phyloP scores from a whole-genome alignment of 305 asterid genomes.

The Fraxinus dipetala region DNA sequence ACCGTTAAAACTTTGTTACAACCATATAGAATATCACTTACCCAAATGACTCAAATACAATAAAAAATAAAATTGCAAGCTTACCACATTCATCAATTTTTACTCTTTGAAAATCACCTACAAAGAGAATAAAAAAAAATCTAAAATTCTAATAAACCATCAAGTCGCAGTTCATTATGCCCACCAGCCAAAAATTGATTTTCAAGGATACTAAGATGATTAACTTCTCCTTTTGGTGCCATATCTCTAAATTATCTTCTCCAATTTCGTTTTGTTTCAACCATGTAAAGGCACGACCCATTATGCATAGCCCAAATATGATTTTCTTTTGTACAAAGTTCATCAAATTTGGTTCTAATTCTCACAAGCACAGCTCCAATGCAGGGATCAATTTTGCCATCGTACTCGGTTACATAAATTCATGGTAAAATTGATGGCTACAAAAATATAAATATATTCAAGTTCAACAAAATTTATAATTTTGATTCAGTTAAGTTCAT shows the following conservation, averaged over 20 bases:
- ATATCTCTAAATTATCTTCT: no score
- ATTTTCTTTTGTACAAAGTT: background rate
- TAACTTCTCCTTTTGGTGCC: background rate
- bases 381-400: background rate
- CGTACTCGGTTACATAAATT: background rate
- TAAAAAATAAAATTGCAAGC: no score
- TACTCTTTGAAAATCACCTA: no score
- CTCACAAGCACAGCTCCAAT: background rate
- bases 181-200: background rate
- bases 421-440: background rate
- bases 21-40: background rate
- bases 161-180: background rate
- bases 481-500: background rate
- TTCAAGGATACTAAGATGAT: background rate
- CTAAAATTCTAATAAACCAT: background rate
- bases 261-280: no score
- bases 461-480: no score
- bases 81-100: background rate
- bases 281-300: background rate
- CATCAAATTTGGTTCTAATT: background rate
- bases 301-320: background rate
- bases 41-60: background rate
- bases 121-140: background rate
- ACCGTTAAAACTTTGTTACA: background rate
- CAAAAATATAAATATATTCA: background rate